phyloP scores from a whole-genome alignment of 2,329 filamentous ascomycete genomes.

The Pseudogymnoascus sp. region DNA sequence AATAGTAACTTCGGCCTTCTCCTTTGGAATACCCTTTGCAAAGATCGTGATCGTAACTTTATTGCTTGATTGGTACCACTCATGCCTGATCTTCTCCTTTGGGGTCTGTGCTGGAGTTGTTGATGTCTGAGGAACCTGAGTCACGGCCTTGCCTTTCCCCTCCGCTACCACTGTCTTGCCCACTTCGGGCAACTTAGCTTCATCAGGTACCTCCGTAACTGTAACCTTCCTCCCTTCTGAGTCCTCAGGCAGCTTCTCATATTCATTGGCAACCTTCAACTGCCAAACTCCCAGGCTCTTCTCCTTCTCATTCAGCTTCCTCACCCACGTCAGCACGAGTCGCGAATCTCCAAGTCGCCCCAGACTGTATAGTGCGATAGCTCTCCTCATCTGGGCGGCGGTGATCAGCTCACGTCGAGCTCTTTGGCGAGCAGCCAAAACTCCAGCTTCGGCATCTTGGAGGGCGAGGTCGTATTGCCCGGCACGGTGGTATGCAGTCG shows the following conservation, averaged over 20 bases:
- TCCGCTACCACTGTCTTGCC: conserved; percentile 28
- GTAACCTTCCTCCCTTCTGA: conserved; percentile 42
- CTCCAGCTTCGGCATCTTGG: conserved; percentile 61
- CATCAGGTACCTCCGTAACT: conserved; percentile 47
- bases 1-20: conserved; percentile 45
- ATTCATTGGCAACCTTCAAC: conserved; percentile 47
- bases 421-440: conserved; percentile 57
- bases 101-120: conserved; percentile 33
- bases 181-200: conserved; percentile 35
- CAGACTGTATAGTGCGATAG: conserved; percentile 64
- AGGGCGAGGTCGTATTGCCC: conserved; percentile 59
- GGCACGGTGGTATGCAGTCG: conserved; percentile 67
- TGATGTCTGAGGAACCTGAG: conserved; percentile 13
- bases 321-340: conserved; percentile 57
- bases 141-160: conserved; percentile 8
- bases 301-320: conserved; percentile 46
- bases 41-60: conserved; percentile 59
- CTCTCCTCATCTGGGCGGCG: conserved; percentile 76
- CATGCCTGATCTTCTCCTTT: conserved; percentile 56
- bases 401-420: conserved; percentile 69
- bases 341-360: conserved; percentile 69
- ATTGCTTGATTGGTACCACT: conserved; percentile 62
- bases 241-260: conserved; percentile 42
- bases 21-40: conserved; percentile 56
- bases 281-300: conserved; percentile 52